Evolutionary conservation across 345 rosid genomes (phyloP), one percentile per base, ranked within the genome.

Genomic region (Durio zibethinus): DNA sequence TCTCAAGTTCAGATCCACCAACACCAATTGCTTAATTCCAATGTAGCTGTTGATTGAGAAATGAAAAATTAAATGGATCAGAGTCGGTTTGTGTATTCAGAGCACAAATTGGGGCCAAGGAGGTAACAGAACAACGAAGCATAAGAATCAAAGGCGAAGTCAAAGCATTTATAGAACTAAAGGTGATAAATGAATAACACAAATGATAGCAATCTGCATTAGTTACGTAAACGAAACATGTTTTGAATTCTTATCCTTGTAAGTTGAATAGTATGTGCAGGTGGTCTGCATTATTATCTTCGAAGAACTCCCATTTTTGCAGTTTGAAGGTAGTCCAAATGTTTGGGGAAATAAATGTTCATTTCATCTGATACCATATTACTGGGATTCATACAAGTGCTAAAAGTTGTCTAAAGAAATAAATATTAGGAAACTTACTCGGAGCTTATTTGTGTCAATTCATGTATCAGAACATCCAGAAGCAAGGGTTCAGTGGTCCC

Each of bases 401-500:
- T 16, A 23, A 45, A 69, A 0, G 47, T 48, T 31, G 60, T 33
- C 56, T 5, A 72, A 11, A 71, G 62, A 9, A 68, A n/a, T 25
- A 7, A 27, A 10, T 29, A 70, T 70, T 16, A 2, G 78, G 48
- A 77, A 80, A 75, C 93, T 83, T 85, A 93, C 99, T 95, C 98
- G 0, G 96, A 89, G 84, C 99, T 95, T 78, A 95, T 89, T 79
- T 93, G 98, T 48, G 93, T 93, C 87, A 93, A 79, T 14, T 97
- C 97, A 80, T 95, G 93, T 52, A 95, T 88, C 84, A 95, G 64
- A 83, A 88, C 84, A 72, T 95, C 98, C 25, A 95, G 87, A 80
- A 95, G 82, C 90, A 95, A 82, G 25, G 97, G 92, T 77, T 95
- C 96, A 2, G 85, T 78, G 20, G 86, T 93, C 59, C 99, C 97